These are phyloP conservation scores for Epichloe aotearoae DNA, from an alignment of 2,329 filamentous ascomycete species.

Conservation along the genomic window DNA sequence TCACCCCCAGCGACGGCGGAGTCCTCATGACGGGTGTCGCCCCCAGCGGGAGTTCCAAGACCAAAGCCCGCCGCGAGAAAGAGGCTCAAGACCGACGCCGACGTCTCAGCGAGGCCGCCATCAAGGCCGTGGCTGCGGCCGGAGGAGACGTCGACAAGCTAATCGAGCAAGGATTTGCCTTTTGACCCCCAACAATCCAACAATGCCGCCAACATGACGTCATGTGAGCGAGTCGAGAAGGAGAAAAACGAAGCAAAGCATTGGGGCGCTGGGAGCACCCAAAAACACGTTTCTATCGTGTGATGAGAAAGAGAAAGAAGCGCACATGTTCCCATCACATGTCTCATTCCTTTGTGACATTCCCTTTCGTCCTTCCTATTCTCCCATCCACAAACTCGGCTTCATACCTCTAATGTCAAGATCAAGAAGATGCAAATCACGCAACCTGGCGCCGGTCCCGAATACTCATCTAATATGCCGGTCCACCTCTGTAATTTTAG, in stretches of 20 bases:
- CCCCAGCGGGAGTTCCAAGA: slow-evolving; percentile 77
- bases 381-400: no score
- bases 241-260: no score
- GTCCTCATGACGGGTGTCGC: slow-evolving; percentile 82
- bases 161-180: slow-evolving; percentile 35
- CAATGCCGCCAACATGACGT: neutral
- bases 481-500: no score
- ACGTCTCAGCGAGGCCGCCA: slow-evolving; percentile 52
- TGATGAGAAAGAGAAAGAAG: no score
- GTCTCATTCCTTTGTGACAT: no score
- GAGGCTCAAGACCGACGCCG: slow-evolving; percentile 69
- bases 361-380: no score
- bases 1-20: slow-evolving; percentile 65
- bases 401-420: neutral
- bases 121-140: slow-evolving; percentile 55
- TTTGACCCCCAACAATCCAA: slow-evolving; percentile 14
- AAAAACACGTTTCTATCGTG: no score
- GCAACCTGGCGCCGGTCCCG: no score
- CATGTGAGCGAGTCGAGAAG: no score
- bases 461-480: no score
- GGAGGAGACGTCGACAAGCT: slow-evolving; percentile 52
- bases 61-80: slow-evolving; percentile 81
- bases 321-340: neutral
- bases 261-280: no score
- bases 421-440: neutral